These are phyloP conservation scores for Mycena rosella DNA, from an alignment of 768 basidiomycete genomes.

Conservation along the genomic window DNA sequence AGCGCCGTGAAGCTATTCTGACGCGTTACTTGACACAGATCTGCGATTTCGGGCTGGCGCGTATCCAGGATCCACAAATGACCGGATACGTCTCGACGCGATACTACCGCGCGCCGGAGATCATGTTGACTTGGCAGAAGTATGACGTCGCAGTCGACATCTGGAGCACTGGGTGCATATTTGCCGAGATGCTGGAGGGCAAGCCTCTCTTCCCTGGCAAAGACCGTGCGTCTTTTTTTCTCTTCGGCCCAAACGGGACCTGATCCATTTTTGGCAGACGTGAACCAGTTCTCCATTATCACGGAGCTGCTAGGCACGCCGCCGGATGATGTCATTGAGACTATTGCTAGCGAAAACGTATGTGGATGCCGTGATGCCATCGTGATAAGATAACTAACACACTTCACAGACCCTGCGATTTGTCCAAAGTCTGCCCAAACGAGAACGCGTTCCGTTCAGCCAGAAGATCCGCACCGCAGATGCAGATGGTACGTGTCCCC, in stretches of 20 bases:
- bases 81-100: conserved; percentile 99
- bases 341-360: conserved; percentile 98
- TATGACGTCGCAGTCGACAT: conserved; percentile 99
- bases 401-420: conserved; percentile 89
- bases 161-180: conserved; percentile 99
- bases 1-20: neutral
- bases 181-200: conserved; percentile 99
- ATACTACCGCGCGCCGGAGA: conserved; percentile 99
- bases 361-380: conserved; percentile 42
- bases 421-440: conserved; percentile 97
- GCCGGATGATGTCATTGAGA: conserved; percentile 99
- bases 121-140: conserved; percentile 99
- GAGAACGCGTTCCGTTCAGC: conserved; percentile 94
- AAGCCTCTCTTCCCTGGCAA: conserved; percentile 99
- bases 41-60: conserved; percentile 98
- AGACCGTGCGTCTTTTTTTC: conserved; percentile 81
- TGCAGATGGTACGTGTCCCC: conserved; percentile 73
- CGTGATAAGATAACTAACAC: conserved; percentile 30
- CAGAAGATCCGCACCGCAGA: conserved; percentile 93
- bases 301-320: conserved; percentile 99
- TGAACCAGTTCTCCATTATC: conserved; percentile 99
- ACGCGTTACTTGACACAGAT: conserved; percentile 65
- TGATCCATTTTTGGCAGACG: conserved; percentile 70
- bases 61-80: conserved; percentile 99
- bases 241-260: conserved; percentile 15